Evolutionary conservation across 805 yeast genomes (phyloP).

Genomic region (Candida cerambycidarum): DNA sequence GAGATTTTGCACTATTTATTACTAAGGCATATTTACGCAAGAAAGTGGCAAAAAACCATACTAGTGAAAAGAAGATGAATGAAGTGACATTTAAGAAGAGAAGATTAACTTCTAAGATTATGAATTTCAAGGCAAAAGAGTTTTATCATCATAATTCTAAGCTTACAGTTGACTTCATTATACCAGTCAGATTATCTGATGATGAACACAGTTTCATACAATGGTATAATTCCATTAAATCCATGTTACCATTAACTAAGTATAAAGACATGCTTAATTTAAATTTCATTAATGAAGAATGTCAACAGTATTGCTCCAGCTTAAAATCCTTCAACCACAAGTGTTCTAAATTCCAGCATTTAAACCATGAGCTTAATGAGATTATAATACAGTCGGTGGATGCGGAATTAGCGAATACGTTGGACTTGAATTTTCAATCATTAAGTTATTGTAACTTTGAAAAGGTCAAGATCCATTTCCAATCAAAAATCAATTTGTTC

Average conservation of each 20-base stretch:
- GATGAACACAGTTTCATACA: slow-evolving; percentile 10
- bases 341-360: background rate
- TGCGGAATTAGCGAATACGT: background rate
- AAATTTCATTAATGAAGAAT: slow-evolving; percentile 10
- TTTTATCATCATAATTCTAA: background rate
- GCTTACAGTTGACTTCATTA: slow-evolving; percentile 11
- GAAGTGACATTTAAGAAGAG: slow-evolving; percentile 3
- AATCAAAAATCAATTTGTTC: slow-evolving; percentile 16
- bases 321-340: slow-evolving; percentile 6
- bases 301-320: slow-evolving; percentile 8
- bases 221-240: slow-evolving; percentile 13
- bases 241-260: slow-evolving; percentile 10
- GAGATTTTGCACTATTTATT: background rate
- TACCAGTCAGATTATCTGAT: slow-evolving; percentile 12
- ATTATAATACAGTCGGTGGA: slow-evolving; percentile 13
- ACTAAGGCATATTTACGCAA: too few relatives aligned
- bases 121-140: background rate
- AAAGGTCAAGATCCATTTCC: slow-evolving; percentile 18
- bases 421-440: background rate
- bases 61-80: too few relatives aligned
- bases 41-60: too few relatives aligned
- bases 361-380: slow-evolving; percentile 9
- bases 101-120: background rate
- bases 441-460: slow-evolving; percentile 19
- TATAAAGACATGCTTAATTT: slow-evolving; percentile 11